Evolutionary conservation across 1,284 basidiomycete genomes (phyloP).

Genomic region (Cutaneotrichosporon daszewskae): DNA sequence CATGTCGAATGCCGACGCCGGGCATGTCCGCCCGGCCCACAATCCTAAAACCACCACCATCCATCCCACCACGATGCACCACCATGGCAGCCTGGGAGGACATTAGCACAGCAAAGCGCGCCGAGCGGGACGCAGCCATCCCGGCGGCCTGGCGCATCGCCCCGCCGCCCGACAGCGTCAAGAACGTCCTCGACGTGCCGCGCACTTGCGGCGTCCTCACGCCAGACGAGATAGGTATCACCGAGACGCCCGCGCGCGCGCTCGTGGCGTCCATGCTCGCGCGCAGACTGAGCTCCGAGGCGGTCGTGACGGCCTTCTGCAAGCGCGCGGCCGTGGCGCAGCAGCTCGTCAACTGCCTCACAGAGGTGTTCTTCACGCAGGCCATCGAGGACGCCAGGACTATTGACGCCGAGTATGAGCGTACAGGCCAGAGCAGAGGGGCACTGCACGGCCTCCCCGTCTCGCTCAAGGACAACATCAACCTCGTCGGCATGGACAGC

Average conservation of each 20-base stretch:
- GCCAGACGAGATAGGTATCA: conserved; percentile 60
- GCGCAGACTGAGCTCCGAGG: conserved; percentile 18
- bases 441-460: conserved; percentile 52
- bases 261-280: conserved; percentile 23
- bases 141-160: conserved; percentile 55
- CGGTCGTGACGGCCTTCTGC: conserved; percentile 26
- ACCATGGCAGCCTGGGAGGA: conserved; percentile 54
- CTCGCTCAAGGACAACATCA: conserved; percentile 27
- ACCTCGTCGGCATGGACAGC: conserved; percentile 31
- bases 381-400: conserved; percentile 39
- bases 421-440: conserved; percentile 43
- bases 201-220: conserved; percentile 58
- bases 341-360: conserved; percentile 41
- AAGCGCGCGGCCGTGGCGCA: conserved; percentile 26
- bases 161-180: not conserved
- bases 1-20: no score
- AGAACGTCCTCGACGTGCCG: conserved; percentile 56
- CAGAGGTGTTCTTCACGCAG: conserved; percentile 46
- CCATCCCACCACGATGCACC: no score
- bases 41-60: no score
- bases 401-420: conserved; percentile 42
- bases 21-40: no score
- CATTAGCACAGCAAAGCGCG: conserved; percentile 52
- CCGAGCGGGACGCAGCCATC: conserved; percentile 52
- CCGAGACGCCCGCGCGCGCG: conserved; percentile 48